Evolutionary conservation across 768 basidiomycete species (phyloP).

Genomic region (Glaciozyma martinii): DNA sequence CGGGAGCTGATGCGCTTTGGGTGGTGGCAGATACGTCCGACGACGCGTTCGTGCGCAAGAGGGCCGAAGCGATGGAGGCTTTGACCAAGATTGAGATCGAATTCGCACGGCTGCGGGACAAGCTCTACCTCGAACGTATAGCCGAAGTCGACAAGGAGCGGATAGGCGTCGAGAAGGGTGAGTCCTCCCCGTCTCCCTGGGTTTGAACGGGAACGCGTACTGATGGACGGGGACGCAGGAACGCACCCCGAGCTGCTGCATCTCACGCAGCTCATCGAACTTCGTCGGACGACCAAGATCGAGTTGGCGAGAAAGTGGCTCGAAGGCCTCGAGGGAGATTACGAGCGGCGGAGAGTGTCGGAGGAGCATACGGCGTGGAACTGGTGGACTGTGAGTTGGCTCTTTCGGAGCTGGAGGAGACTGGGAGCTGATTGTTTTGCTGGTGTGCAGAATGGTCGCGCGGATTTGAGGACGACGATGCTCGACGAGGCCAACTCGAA

Average conservation of each 20-base stretch:
- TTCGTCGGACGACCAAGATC: constrained; percentile 68
- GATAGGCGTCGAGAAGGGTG: constrained; percentile 64
- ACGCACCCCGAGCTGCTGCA: constrained; percentile 79
- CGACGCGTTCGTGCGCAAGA: constrained; percentile 43
- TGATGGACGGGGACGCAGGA: constrained; percentile 45
- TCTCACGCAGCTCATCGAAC: constrained; percentile 66
- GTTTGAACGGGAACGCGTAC: constrained; percentile 3
- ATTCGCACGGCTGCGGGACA: constrained; percentile 76
- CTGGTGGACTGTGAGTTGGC: constrained; percentile 69
- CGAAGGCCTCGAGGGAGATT: constrained; percentile 56
- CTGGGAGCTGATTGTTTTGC: neutral
- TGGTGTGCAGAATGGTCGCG: constrained; percentile 61
- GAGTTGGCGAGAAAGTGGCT: constrained; percentile 70
- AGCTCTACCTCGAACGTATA: constrained; percentile 90
- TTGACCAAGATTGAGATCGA: constrained; percentile 85
- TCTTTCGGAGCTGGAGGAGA: constrained; percentile 3
- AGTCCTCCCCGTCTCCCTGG: constrained; percentile 32
- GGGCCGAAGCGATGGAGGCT: constrained; percentile 78
- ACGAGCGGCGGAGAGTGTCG: constrained; percentile 53
- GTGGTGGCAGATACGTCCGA: constrained; percentile 45
- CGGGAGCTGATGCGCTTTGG: constrained; percentile 11
- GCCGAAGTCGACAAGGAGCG: constrained; percentile 83
- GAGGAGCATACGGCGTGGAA: constrained; percentile 76
- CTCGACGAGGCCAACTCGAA: constrained; percentile 83
- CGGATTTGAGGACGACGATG: constrained; percentile 75